Percentiles rank a stretch among this genome's conserved stretches.
These are phyloP conservation scores for Leccinum subtestaceum DNA, from an alignment of 768 basidiomycete species.

Conservation along the genomic window DNA sequence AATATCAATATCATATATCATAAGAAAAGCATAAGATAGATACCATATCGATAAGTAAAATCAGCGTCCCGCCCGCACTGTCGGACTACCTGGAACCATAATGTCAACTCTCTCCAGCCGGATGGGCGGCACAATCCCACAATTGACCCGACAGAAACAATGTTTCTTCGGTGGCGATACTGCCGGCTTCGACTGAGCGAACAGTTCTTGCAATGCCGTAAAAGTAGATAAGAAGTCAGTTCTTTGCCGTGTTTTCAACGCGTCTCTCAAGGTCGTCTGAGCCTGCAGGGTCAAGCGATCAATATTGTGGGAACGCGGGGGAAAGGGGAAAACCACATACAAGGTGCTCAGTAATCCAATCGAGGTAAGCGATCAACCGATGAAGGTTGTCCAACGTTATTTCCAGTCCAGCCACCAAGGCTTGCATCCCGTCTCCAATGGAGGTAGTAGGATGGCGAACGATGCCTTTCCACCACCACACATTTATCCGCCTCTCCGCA, in stretches of 20 bases:
- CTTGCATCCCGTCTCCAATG: slow-evolving; percentile 9
- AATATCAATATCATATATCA: slow-evolving; percentile 5
- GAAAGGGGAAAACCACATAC: slow-evolving; percentile 9
- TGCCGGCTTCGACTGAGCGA: slow-evolving; percentile 12
- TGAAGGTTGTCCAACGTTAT: slow-evolving; percentile 16
- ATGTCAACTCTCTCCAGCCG: slow-evolving; percentile 14
- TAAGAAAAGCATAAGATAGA: slow-evolving; percentile 8
- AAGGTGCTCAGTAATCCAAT: slow-evolving; percentile 28
- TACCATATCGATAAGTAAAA: slow-evolving; percentile 8
- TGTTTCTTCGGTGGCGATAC: slow-evolving; percentile 5
- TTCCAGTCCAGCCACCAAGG: slow-evolving; percentile 23
- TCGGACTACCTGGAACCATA: slow-evolving; percentile 23
- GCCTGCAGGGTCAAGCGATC: slow-evolving; percentile 14
- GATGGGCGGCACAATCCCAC: background rate
- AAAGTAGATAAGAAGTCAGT: slow-evolving; percentile 17
- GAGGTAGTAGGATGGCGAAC: slow-evolving; percentile 1
- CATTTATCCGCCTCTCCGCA: background rate
- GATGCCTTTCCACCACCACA: slow-evolving; percentile 10
- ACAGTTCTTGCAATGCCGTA: slow-evolving; percentile 21
- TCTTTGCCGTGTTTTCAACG: slow-evolving; percentile 1
- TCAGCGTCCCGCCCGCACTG: slow-evolving; percentile 17
- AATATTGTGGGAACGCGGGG: background rate
- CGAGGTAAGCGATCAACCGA: slow-evolving; percentile 26
- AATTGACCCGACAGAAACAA: slow-evolving; percentile 8
- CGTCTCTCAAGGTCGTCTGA: slow-evolving; percentile 16